These are phyloP conservation scores for Phytopythium delawarense DNA, from an alignment of 352 stramenopile genomes.

Conservation along the genomic window DNA sequence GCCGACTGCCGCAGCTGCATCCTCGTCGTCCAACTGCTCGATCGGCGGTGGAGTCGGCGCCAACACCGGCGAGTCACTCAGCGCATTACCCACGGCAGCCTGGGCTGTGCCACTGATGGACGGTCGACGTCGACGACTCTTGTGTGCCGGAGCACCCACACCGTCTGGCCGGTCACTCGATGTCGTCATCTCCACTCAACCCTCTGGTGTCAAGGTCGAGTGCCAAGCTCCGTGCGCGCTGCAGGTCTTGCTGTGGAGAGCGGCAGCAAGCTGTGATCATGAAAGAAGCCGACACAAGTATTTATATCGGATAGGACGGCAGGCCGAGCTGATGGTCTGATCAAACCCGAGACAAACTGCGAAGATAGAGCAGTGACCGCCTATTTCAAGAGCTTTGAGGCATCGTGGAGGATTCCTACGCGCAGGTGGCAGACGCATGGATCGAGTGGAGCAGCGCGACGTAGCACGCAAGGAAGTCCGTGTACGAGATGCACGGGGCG, in stretches of 20 bases:
- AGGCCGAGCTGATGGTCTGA: background rate
- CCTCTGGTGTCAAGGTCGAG: background rate
- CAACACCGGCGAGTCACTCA: background rate
- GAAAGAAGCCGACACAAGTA: background rate
- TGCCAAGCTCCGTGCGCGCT: background rate
- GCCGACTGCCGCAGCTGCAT: background rate
- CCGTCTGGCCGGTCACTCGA: slow-evolving; percentile 3
- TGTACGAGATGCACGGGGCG: slow-evolving; percentile 49
- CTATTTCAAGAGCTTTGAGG: background rate
- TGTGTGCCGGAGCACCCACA: background rate
- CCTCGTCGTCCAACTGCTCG: background rate
- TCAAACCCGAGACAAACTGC: background rate
- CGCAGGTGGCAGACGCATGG: slow-evolving; percentile 9
- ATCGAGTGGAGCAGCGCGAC: slow-evolving; percentile 36
- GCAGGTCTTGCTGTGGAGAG: background rate
- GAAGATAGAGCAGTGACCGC: background rate
- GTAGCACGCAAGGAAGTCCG: slow-evolving; percentile 60
- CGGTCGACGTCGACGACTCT: slow-evolving; percentile 3
- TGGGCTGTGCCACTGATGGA: background rate
- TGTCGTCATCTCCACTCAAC: background rate
- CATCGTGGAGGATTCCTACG: background rate
- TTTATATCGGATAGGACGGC: background rate
- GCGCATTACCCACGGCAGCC: background rate
- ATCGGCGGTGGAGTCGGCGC: background rate
- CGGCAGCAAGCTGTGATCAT: background rate